Evolutionary conservation across 2,329 filamentous ascomycete species (phyloP).

Genomic region (Aureobasidium mangrovei): DNA sequence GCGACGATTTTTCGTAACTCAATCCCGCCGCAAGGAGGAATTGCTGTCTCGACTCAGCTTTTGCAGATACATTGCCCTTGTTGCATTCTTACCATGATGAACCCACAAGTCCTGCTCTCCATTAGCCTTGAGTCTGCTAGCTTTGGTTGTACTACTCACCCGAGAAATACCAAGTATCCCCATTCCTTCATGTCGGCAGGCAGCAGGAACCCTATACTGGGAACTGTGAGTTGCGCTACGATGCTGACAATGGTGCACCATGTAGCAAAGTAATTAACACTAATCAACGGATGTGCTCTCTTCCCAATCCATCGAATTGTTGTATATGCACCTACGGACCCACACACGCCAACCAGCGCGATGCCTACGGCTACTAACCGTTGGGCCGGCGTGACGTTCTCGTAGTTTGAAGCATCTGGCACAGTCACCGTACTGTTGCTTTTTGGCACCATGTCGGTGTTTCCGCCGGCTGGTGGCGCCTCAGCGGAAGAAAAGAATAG

Average conservation of each 20-base stretch:
- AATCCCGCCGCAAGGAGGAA: constrained; percentile 74
- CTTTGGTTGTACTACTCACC: constrained; percentile 25
- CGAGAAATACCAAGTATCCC: constrained; percentile 58
- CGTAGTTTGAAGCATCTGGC: constrained; percentile 29
- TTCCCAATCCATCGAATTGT: constrained; percentile 72
- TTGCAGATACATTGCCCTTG: neutral
- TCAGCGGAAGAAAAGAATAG: constrained; percentile 38
- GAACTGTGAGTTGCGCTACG: constrained; percentile 48
- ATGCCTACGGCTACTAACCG: constrained; percentile 61
- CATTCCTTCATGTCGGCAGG: constrained; percentile 51
- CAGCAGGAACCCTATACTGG: constrained; percentile 48
- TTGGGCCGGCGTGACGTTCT: constrained; percentile 50
- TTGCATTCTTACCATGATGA: constrained; percentile 50
- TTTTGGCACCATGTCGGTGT: constrained; percentile 22
- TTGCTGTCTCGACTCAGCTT: constrained; percentile 41
- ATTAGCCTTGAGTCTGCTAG: neutral
- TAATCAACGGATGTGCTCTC: constrained; percentile 72
- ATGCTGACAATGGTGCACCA: constrained; percentile 62
- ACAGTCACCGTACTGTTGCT: constrained; percentile 24
- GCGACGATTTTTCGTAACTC: constrained; percentile 56
- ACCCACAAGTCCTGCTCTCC: constrained; percentile 49
- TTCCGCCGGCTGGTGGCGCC: constrained; percentile 26
- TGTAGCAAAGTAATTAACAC: constrained; percentile 72
- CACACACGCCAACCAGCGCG: constrained; percentile 68
- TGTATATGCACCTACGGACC: constrained; percentile 64